phyloP scores from a whole-genome alignment of 306 rosid species.

The Cucurbita maxima region DNA sequence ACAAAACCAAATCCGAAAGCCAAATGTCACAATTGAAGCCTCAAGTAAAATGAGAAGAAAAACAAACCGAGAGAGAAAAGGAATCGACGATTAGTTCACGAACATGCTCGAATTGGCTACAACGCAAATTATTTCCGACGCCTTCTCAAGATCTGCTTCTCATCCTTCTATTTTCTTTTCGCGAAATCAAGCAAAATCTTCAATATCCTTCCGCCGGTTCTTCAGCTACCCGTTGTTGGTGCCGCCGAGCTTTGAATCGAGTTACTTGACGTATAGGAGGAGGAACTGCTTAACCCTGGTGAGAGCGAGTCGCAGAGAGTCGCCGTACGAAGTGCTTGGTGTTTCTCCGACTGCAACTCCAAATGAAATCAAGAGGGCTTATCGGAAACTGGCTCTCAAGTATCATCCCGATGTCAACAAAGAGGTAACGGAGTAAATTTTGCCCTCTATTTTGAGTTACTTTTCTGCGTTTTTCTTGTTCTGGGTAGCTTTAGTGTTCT shows the following conservation, averaged over 20 bases:
- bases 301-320: conserved; percentile 44
- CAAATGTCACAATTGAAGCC: background rate
- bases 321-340: conserved; percentile 76
- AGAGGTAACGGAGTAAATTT: conserved; percentile 36
- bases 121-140: conserved; percentile 4
- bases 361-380: conserved; percentile 68
- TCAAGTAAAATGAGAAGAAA: conserved; percentile 13
- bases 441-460: background rate
- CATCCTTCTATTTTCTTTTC: conserved; percentile 7
- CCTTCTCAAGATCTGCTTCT: conserved; percentile 18
- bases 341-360: conserved; percentile 62
- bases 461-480: background rate
- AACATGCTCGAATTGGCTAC: conserved; percentile 41
- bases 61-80: background rate
- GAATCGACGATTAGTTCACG: conserved; percentile 15
- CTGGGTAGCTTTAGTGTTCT: background rate
- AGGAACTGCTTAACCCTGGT: conserved; percentile 7
- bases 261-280: conserved; percentile 13
- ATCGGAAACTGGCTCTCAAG: conserved; percentile 90
- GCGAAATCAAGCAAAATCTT: conserved; percentile 19
- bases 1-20: conserved; percentile 7
- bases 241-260: background rate
- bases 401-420: conserved; percentile 94
- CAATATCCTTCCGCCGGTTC: conserved; percentile 17
- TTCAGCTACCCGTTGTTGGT: conserved; percentile 2